A percentile compares a stretch with the other conserved stretches of the same genome.
phyloP scores from a whole-genome alignment of 2,329 filamentous ascomycete species.

The Aotearoamyces nothofagi region DNA sequence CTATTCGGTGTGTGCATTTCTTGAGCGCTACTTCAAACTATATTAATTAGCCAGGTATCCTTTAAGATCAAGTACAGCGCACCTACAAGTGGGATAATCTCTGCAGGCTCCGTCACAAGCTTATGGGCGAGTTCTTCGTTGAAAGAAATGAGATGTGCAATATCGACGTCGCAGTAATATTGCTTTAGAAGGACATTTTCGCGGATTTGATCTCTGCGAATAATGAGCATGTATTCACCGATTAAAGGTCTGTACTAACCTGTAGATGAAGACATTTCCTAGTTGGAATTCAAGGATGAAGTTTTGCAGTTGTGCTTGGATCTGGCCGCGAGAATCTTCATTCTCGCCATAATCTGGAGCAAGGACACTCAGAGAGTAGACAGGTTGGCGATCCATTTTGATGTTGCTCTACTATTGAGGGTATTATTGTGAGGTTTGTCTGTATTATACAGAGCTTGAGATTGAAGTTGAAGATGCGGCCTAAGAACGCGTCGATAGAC shows the following conservation, averaged over 20 bases:
- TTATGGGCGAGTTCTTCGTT: constrained; percentile 89
- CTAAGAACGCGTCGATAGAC: constrained; percentile 2
- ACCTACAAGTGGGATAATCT: constrained; percentile 78
- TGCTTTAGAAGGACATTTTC: constrained; percentile 91
- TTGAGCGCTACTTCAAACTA: constrained; percentile 86
- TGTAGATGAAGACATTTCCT: constrained; percentile 89
- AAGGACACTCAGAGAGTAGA: constrained; percentile 74
- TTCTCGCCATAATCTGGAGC: constrained; percentile 48
- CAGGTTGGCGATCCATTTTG: constrained; percentile 72
- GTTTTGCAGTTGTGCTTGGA: constrained; percentile 68
- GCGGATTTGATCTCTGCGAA: constrained; percentile 70
- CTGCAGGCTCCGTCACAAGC: constrained; percentile 75
- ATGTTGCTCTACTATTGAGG: too few relatives aligned
- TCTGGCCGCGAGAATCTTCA: constrained; percentile 49
- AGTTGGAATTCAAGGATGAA: constrained; percentile 91
- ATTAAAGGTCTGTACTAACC: constrained; percentile 32
- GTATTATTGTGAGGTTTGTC: background rate
- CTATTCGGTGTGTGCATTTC: constrained; percentile 83
- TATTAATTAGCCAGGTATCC: constrained; percentile 3
- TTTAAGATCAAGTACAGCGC: background rate
- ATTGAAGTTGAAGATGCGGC: background rate
- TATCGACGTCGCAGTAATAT: constrained; percentile 92
- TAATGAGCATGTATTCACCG: constrained; percentile 15
- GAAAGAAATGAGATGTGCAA: constrained; percentile 89
- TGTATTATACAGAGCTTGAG: too few relatives aligned